Percentiles rank a stretch among this genome's conserved stretches.
Conservation (phyloP, 2,329 filamentous ascomycete genomes). For the Penicillium sp. region DNA sequence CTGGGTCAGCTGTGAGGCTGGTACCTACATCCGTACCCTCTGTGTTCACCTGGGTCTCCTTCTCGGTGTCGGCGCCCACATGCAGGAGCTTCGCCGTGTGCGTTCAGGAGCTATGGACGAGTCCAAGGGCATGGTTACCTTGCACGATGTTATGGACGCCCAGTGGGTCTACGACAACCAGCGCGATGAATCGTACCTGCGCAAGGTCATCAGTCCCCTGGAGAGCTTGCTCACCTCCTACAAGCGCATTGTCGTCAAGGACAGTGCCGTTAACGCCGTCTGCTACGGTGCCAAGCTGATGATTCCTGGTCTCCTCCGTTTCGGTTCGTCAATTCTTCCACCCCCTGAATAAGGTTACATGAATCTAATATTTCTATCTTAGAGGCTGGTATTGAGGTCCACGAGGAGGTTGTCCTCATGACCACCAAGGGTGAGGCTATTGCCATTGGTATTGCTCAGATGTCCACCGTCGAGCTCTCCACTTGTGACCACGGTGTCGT, state of each 20-base stretch:
- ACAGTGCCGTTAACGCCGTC: conserved; percentile 91
- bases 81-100: conserved; percentile 96
- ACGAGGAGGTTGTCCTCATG: conserved; percentile 97
- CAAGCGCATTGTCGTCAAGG: conserved; percentile 97
- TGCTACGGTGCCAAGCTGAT: conserved; percentile 99
- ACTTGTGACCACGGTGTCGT: conserved; percentile 97
- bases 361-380: conserved; percentile 13
- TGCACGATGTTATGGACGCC: conserved; percentile 93
- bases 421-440: conserved; percentile 99
- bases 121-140: conserved; percentile 80
- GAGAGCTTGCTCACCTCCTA: conserved; percentile 90
- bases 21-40: conserved; percentile 97
- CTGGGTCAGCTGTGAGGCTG: conserved; percentile 98
- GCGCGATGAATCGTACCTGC: conserved; percentile 87
- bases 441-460: conserved; percentile 91
- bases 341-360: background rate
- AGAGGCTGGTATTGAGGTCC: conserved; percentile 87
- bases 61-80: conserved; percentile 85
- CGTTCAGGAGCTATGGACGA: conserved; percentile 94
- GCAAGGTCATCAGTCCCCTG: conserved; percentile 85
- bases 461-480: conserved; percentile 96
- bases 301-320: conserved; percentile 92
- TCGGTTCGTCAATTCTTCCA: conserved; percentile 57
- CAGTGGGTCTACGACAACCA: conserved; percentile 97
- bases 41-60: conserved; percentile 86